Conservation (phyloP, 139 green algal species). For the Micromonas commoda region DNA sequence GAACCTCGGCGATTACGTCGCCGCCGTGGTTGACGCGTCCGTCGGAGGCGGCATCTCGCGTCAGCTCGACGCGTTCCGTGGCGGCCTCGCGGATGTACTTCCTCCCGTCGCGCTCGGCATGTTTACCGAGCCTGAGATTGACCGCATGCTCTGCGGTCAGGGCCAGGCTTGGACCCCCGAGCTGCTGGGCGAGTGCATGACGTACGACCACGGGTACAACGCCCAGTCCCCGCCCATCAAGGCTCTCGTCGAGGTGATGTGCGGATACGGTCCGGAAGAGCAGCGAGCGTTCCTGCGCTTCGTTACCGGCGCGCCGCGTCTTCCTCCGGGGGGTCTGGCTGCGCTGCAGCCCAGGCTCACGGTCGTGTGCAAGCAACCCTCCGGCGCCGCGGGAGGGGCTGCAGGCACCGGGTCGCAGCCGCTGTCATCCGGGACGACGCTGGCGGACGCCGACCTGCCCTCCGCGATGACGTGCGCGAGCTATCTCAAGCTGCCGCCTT, state of each 20-base stretch:
- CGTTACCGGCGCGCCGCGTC: conserved; percentile 84
- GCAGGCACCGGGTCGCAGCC: background rate
- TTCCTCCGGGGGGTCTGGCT: conserved; percentile 84
- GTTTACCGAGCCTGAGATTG: conserved; percentile 90
- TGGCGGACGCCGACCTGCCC: conserved; percentile 54
- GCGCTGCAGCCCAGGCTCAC: conserved; percentile 86
- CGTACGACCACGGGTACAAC: conserved; percentile 94
- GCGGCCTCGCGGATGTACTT: conserved; percentile 69
- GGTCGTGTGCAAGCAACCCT: conserved; percentile 86
- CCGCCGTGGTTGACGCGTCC: conserved; percentile 75
- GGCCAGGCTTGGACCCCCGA: conserved; percentile 73
- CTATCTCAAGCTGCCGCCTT: conserved; percentile 98
- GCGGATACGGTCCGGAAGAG: conserved; percentile 70
- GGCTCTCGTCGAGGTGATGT: conserved; percentile 77
- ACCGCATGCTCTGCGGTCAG: conserved; percentile 82
- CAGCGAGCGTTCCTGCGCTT: conserved; percentile 92
- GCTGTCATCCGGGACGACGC: background rate
- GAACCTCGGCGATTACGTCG: conserved; percentile 76
- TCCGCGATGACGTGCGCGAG: conserved; percentile 99
- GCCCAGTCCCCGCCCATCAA: conserved; percentile 28
- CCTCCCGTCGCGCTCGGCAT: conserved; percentile 45
- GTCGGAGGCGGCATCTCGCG: conserved; percentile 63
- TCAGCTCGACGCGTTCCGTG: conserved; percentile 70
- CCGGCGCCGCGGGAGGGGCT: background rate
- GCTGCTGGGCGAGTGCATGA: conserved; percentile 71